A percentile compares a stretch with the other conserved stretches of the same genome.
These are phyloP conservation scores for Simmondsia chinensis DNA, from an alignment of 148 eudicot genomes.

Conservation along the genomic window DNA sequence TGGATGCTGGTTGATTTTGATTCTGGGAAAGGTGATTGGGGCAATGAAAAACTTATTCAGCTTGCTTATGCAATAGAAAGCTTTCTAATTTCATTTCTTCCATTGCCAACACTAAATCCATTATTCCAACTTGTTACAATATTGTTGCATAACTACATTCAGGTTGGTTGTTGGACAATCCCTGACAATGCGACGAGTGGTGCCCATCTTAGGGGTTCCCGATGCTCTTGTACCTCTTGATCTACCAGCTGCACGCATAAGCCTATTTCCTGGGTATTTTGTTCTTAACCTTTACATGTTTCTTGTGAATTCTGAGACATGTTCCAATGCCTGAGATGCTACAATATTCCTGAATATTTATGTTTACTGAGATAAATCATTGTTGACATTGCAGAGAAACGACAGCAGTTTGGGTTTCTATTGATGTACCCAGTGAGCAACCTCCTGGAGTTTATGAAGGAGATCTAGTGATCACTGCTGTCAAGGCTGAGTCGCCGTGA, in stretches of 20 bases:
- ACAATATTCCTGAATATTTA: not conserved
- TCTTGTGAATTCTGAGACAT: too few species aligned
- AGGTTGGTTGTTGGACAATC: constrained; percentile 77
- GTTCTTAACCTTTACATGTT: not conserved
- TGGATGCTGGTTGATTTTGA: constrained; percentile 1
- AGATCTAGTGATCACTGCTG: constrained; percentile 64
- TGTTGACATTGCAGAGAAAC: constrained; percentile 67
- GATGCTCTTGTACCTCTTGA: constrained; percentile 99
- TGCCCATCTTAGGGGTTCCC: constrained; percentile 87
- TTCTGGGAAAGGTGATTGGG: not conserved
- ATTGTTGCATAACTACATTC: too few species aligned
- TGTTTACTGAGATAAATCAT: constrained; percentile 17
- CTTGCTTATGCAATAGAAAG: too few species aligned
- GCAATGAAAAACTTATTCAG: too few species aligned
- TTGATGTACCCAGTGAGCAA: constrained; percentile 69
- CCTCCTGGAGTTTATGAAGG: constrained; percentile 92
- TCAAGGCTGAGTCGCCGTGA: constrained; percentile 77
- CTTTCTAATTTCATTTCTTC: too few species aligned
- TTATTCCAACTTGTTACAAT: too few species aligned
- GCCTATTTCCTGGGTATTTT: constrained; percentile 68
- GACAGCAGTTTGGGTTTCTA: constrained; percentile 72
- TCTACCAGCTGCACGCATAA: constrained; percentile 58
- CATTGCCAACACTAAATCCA: too few species aligned
- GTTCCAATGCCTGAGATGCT: too few species aligned
- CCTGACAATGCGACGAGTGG: constrained; percentile 66